phyloP scores from a whole-genome alignment of 2,329 filamentous ascomycete genomes.

The Pochonia chlamydosporia region DNA sequence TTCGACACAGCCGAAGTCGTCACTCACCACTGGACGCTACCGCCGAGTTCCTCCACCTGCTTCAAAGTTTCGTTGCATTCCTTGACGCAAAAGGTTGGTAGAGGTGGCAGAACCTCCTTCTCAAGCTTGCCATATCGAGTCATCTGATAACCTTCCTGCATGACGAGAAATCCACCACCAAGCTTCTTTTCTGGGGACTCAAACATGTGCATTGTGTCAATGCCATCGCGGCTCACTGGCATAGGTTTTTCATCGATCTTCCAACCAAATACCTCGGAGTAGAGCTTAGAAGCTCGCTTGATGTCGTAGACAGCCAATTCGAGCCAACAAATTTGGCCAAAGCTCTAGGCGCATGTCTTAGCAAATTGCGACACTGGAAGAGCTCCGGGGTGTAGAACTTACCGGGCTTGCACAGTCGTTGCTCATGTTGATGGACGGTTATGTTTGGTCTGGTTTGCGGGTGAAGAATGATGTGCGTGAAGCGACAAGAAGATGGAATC shows the following conservation, averaged over 20 bases:
- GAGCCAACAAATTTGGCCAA: slow-evolving; percentile 32
- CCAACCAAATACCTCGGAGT: slow-evolving; percentile 29
- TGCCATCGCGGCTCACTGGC: slow-evolving; percentile 14
- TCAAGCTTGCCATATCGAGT: slow-evolving; percentile 18
- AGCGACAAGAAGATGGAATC: too few relatives aligned
- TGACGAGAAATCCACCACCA: slow-evolving; percentile 28
- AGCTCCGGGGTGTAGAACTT: not conserved
- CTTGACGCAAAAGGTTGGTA: slow-evolving; percentile 27
- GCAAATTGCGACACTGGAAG: not conserved
- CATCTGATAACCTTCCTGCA: slow-evolving; percentile 23
- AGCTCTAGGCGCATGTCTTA: not conserved
- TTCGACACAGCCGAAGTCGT: too few relatives aligned
- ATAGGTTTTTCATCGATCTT: slow-evolving; percentile 17
- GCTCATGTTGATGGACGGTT: not conserved
- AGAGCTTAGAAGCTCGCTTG: slow-evolving; percentile 30
- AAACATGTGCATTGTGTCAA: slow-evolving; percentile 29
- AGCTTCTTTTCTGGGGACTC: slow-evolving; percentile 21
- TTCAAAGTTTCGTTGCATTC: slow-evolving; percentile 26
- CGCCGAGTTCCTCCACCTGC: slow-evolving; percentile 23
- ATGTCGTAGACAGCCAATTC: slow-evolving; percentile 31
- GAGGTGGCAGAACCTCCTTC: slow-evolving; percentile 19
- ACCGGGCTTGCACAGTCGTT: not conserved
- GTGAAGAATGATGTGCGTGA: too few relatives aligned
- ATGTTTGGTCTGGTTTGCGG: too few relatives aligned
- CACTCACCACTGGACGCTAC: slow-evolving; percentile 29